Base-by-base conservation (phyloP, 306 rosid genomes). In the Erythrophleum fordii region DNA sequence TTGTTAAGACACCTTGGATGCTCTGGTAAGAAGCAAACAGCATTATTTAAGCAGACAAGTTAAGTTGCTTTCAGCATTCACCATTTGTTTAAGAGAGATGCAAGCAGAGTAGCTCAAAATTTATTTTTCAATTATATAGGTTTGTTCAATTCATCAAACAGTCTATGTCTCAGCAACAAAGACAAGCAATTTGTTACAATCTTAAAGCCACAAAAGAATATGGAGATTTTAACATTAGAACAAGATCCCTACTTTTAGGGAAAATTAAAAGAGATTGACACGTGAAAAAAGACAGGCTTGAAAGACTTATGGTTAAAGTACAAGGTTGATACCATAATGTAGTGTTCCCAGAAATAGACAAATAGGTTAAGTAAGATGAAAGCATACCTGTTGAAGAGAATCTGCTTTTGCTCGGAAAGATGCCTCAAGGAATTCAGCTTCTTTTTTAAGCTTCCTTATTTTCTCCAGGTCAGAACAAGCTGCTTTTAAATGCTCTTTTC, bases 401-500 rank as follows among this genome's bases (percentile, higher is more conserved):
- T 90, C 98, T 64, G 97, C 97, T 87, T 93, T 96, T 61, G 99
- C 97, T 85, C 97, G 88, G 76, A 93, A 96, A 72, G 99, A 96
- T 82, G 93, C 98, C 91, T 85, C 99, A 79, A 96, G 82, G 87
- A 93, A 96, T 77, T 96, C 99, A 76, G 98, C 98, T 90, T 96
- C 99, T 84, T 96, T 93, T 85, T 88, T 89, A 31, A 93, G 99
- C 84, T 89, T 96, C 81, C 99, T 86, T 83, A 96, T 92, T 84
- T 90, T 93, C 83, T 96, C 97, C 83, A 96, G 95, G 91, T 96
- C 98, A 28, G 99, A 91, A 86, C 99, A 96, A 78, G 99, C 98
- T 56, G 97, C 99, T 89, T 96, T 87, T 79, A 96, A 79, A 83
- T 96, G 94, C 91, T 96, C 98, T 87, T 91, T 96, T 80, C 97